phyloP scores from a whole-genome alignment of 2,329 filamentous ascomycete species.

The Verticillium klebahnii region DNA sequence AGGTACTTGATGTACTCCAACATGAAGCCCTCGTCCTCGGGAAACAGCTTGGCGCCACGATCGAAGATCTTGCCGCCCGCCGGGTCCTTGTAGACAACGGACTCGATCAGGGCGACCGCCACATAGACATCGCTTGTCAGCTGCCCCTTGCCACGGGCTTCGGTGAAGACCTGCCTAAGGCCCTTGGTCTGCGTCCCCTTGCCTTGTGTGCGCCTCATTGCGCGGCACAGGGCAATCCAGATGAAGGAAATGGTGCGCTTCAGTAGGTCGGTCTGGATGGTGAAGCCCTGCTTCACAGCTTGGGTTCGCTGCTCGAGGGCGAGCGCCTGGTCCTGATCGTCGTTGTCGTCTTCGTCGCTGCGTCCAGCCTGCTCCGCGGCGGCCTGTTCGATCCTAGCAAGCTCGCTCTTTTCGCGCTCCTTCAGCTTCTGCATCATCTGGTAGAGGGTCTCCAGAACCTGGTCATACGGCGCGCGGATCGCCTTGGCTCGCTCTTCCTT shows the following conservation, averaged over 20 bases:
- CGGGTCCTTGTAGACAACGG: slow-evolving; percentile 90
- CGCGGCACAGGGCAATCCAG: slow-evolving; percentile 92
- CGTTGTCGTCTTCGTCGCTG: slow-evolving; percentile 35
- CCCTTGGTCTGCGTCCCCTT: slow-evolving; percentile 63
- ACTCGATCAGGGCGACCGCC: slow-evolving; percentile 87
- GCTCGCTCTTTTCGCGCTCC: slow-evolving; percentile 53
- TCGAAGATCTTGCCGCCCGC: slow-evolving; percentile 95
- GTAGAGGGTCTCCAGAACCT: slow-evolving; percentile 82
- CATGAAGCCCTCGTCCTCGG: slow-evolving; percentile 88
- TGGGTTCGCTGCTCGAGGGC: slow-evolving; percentile 60
- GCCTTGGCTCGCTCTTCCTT: slow-evolving; percentile 72
- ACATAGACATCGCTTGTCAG: slow-evolving; percentile 95
- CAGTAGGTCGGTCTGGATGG: slow-evolving; percentile 68
- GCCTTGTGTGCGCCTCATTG: slow-evolving; percentile 91
- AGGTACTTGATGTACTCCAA: slow-evolving; percentile 95
- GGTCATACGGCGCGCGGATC: slow-evolving; percentile 79
- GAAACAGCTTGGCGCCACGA: slow-evolving; percentile 86
- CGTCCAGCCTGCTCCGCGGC: slow-evolving; percentile 28
- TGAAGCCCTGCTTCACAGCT: slow-evolving; percentile 61
- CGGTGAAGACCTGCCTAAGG: slow-evolving; percentile 81
- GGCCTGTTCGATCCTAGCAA: slow-evolving; percentile 53
- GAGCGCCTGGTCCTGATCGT: slow-evolving; percentile 40
- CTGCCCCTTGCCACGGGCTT: slow-evolving; percentile 81
- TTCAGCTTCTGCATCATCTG: slow-evolving; percentile 72
- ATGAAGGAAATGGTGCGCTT: slow-evolving; percentile 85